Evolutionary conservation across 352 stramenopile species (phyloP), one percentile per base, ranked within the genome.

Genomic region (Phytophthora citricola): DNA sequence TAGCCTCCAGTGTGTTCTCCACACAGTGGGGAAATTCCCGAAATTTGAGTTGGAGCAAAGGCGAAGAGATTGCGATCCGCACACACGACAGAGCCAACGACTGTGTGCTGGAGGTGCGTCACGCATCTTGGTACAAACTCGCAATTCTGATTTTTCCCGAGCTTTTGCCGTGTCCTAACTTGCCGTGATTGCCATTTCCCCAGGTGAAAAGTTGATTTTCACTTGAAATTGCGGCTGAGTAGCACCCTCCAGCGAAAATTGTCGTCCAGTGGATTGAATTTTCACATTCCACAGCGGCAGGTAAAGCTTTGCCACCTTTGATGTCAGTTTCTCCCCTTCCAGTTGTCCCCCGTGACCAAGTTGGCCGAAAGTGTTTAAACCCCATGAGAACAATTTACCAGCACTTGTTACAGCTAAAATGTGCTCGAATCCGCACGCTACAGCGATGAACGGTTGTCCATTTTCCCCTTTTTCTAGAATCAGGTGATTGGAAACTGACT

Each of bases 351-450:
- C 86, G 4, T 91, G 65, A 1, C 91, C 89, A 7, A 96, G 80
- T 54, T 95, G 85, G 0, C 91, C 91, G 56, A 85, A 89, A 0
- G 68, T 75, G 55, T 97, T 96, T 7, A 94, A 76, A 1, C 91
- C 91, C 88, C 89, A 97, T 4, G 84, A 73, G 49, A 79, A 92
- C 0, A 94, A 41, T 10, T 78, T 54, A 1, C 90, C 87, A 5
- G 58, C 56, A 4, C 24, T 67, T n/a, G 82, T 89, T 22, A 92
- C 52, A 11, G 82, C 85, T 2, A 97, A 61, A 8, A 81, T 71
- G 56, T 97, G 91, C 0, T 82, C 72, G 34, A 64, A 88, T 22
- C 91, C 90, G 11, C 78, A 83, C 2, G 85, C 74, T 14, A 97
- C 81, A 14, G 58, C 69, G 6, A 83, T 69, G 22, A 96, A 91